Base-by-base conservation (phyloP, 495 filamentous ascomycete species). In the Penicillium coprophilum region DNA sequence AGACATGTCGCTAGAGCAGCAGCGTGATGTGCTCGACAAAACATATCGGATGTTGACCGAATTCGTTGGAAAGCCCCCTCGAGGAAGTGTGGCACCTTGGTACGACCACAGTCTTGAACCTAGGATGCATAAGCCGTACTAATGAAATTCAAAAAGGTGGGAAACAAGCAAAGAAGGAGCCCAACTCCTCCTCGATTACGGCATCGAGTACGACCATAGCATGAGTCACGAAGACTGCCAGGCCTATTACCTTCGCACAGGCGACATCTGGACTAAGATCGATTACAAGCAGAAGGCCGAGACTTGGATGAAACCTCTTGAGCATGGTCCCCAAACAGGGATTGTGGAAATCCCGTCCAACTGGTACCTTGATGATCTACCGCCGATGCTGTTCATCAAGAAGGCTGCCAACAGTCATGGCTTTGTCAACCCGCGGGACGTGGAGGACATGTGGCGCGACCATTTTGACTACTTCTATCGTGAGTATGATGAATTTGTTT, bases 1-100 rank as follows among this genome's bases (percentile, higher is more conserved):
- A 15, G 81, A 84, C 43, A 90, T 92, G 89, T 86, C 74, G n/a
- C 69, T 87, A 40, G 85, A 90, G 64, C 89, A 91, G 67, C 87
- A 91, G 63, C 80, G 81, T 0, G 87, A 86, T 47, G 82, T 91
- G 10, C 76, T 92, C n/a, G 87, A 89, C 58, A 88, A 90, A 69
- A 89, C 86, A 1, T 90, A 86, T 64, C 78, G 79, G 17, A 79
- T 90, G 63, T 73, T 91, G 44, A 88, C 84, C 2, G 82, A 87
- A 5, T 91, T 92, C 61, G 83, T 82, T 45, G 85, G 86, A 9
- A 91, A 91, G 70, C 86, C 87, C 12, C 89, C 87, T 0, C 71
- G 85, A 10, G 87, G 87, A 9, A 85, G 78, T 46, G 87, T 88
- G 1, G 82, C 82, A 13, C 82, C 82, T 2, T 80, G 76, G 64